Evolutionary conservation across 2,329 filamentous ascomycete genomes (phyloP).

Genomic region (Myriosclerotinia duriaeana): DNA sequence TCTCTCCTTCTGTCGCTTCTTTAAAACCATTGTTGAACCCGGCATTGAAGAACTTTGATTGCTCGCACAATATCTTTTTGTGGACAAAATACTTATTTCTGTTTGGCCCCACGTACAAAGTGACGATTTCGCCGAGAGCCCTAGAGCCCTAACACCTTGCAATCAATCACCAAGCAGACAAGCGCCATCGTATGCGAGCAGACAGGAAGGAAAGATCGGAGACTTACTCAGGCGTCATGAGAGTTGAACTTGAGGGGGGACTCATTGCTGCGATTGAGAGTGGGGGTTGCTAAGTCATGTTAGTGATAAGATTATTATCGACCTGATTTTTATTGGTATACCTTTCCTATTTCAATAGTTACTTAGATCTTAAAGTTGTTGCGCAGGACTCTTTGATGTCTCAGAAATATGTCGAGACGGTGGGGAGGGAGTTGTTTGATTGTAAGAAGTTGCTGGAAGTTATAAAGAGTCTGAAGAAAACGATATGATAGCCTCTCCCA

Average conservation of each 20-base stretch:
- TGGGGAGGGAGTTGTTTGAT: no score
- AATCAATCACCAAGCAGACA: not conserved
- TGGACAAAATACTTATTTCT: slow-evolving; percentile 27
- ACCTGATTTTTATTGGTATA: not conserved
- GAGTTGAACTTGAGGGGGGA: not conserved
- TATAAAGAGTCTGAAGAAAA: no score
- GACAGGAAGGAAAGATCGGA: not conserved
- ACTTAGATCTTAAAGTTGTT: no score
- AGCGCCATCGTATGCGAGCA: not conserved
- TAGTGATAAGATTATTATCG: accelerated
- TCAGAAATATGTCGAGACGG: not conserved
- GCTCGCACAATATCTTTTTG: slow-evolving; percentile 27
- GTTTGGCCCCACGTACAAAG: slow-evolving; percentile 25
- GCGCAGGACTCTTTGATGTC: not conserved
- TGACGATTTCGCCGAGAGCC: slow-evolving; percentile 14
- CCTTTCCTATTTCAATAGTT: not conserved
- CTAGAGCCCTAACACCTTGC: not conserved
- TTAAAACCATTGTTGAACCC: slow-evolving; percentile 12
- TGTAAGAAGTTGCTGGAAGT: not conserved
- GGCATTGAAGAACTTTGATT: slow-evolving; percentile 26
- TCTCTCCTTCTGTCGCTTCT: not conserved
- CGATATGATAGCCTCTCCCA: no score
- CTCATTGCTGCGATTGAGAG: not conserved
- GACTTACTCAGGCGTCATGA: slow-evolving; percentile 14
- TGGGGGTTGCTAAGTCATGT: not conserved